Evolutionary conservation across 768 basidiomycete genomes (phyloP).

Genomic region (Russula sp.): DNA sequence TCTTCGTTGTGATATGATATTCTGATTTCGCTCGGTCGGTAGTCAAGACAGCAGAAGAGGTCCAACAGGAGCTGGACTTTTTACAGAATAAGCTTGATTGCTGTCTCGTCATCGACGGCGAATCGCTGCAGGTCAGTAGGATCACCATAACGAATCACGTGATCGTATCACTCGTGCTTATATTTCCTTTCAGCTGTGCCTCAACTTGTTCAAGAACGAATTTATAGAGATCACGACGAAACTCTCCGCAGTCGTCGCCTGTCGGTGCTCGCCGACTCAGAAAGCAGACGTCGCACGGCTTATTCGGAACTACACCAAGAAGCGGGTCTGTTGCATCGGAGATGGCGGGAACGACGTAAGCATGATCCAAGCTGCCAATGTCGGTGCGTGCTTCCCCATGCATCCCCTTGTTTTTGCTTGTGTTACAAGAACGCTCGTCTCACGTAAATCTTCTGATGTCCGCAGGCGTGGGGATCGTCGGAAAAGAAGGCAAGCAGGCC

Average conservation of each 20-base stretch:
- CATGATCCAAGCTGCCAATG: slow-evolving; percentile 99
- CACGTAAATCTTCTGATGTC: not conserved
- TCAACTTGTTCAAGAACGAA: slow-evolving; percentile 85
- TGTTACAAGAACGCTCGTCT: not conserved
- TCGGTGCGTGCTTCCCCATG: slow-evolving; percentile 53
- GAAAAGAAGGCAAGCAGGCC: slow-evolving; percentile 98
- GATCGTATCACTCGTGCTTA: not conserved
- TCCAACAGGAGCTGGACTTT: slow-evolving; percentile 85
- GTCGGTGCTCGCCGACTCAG: slow-evolving; percentile 96
- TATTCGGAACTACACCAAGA: slow-evolving; percentile 84
- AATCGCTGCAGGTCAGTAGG: slow-evolving; percentile 76
- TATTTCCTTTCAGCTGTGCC: slow-evolving; percentile 61
- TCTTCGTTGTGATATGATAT: not conserved
- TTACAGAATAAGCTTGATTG: slow-evolving; percentile 92
- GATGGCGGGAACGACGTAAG: slow-evolving; percentile 99
- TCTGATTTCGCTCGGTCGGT: slow-evolving; percentile 8
- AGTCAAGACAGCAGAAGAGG: slow-evolving; percentile 85
- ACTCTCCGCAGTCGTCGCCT: slow-evolving; percentile 92
- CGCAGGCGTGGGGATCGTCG: slow-evolving; percentile 91
- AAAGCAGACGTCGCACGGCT: slow-evolving; percentile 96
- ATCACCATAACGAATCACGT: not conserved
- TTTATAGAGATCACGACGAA: slow-evolving; percentile 97
- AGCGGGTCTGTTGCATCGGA: slow-evolving; percentile 96
- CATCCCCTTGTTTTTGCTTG: too few relatives aligned
- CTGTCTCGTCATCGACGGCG: slow-evolving; percentile 96